phyloP scores from a whole-genome alignment of 1,284 basidiomycete genomes.

The Mycosarcoma maydis region DNA sequence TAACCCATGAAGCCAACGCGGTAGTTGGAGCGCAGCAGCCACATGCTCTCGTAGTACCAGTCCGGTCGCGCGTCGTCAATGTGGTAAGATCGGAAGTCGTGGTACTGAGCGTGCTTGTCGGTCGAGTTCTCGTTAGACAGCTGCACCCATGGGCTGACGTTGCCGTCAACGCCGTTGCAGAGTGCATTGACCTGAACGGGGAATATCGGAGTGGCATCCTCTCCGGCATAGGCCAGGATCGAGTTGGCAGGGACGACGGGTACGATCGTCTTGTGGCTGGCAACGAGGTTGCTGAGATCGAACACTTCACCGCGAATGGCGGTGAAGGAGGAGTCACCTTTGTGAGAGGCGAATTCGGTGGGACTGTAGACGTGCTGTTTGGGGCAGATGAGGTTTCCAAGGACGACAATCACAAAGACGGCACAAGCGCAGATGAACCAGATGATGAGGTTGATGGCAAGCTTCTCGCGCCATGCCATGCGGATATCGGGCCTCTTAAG shows the following conservation, averaged over 20 bases:
- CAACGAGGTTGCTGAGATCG: conserved; percentile 71
- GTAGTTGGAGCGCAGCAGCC: conserved; percentile 80
- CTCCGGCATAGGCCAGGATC: conserved; percentile 84
- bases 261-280: conserved; percentile 75
- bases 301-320: conserved; percentile 93
- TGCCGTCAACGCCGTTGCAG: conserved; percentile 85
- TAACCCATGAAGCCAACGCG: conserved; percentile 90
- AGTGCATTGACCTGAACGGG: conserved; percentile 96
- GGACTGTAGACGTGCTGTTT: conserved; percentile 88
- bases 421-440: conserved; percentile 90
- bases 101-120: conserved; percentile 80
- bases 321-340: conserved; percentile 78
- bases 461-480: conserved; percentile 97
- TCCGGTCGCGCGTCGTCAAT: conserved; percentile 90
- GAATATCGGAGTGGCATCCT: conserved; percentile 81
- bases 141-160: conserved; percentile 83
- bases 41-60: conserved; percentile 89
- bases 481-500: conserved; percentile 94
- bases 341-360: conserved; percentile 80
- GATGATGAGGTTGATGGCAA: conserved; percentile 89
- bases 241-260: conserved; percentile 79
- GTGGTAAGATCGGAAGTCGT: conserved; percentile 81
- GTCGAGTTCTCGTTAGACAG: conserved; percentile 83
- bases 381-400: conserved; percentile 91
- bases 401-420: conserved; percentile 89